Evolutionary conservation across 805 yeast species (phyloP), one percentile per base, ranked within the genome.

Genomic region (Candida corydali): DNA sequence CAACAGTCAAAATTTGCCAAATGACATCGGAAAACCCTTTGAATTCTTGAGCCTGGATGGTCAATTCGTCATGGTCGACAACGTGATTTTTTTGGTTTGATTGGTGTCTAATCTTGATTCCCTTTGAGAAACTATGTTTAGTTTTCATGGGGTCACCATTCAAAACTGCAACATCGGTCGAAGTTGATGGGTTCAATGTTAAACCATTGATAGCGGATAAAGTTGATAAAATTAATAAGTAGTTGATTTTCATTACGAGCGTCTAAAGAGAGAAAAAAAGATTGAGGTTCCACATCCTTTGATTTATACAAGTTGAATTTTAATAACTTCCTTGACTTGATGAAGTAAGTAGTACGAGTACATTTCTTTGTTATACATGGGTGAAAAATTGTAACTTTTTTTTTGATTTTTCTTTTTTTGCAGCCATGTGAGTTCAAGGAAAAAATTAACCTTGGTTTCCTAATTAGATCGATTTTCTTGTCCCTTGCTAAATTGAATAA

Each of bases 1-100:
- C 31, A 17, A 29, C 29, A 27, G 30, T 20, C 17, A 39, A 24
- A 27, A 36, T 33, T 24, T 39, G 38, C 39, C 38, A 39, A 32
- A 39, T 27, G 4, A 29, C 26, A 12, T 35, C 26, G 5, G 34
- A 16, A 20, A 39, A 29, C 2, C 39, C 43, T 27, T 34, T 26
- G n/a, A 34, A 34, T 4, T 25, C 37, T n/a, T 34, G 32, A 23
- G 38, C 32, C 19, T 33, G 30, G 14, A 25, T 17, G 6, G 29
- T 26, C 25, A 33, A 25, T 18, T 33, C 36, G 2, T 33, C 30
- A 26, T 33, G 30, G 12, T 32, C 28, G 24, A 32, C 34, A 19
- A 32, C 15, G 14, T 22, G 33, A 19, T 30, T 30, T 11, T 22
- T 26, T 8, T 24, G 6, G 10, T 15, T n/a, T 5, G 22, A 4